Evolutionary conservation across 2,329 filamentous ascomycete genomes (phyloP).

Genomic region (Orbilia javanica): DNA sequence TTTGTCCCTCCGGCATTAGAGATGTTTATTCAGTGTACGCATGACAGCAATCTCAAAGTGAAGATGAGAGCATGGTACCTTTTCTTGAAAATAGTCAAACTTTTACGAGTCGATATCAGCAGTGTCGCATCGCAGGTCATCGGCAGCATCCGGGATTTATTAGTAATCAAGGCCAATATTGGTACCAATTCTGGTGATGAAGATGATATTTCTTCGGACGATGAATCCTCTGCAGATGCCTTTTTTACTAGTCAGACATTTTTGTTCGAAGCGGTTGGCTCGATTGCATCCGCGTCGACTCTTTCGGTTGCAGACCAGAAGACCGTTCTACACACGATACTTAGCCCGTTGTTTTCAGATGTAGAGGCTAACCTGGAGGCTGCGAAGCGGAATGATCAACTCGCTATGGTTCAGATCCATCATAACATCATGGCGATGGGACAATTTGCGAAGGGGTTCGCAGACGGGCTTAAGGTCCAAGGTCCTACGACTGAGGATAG

Average conservation of each 20-base stretch:
- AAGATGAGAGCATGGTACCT: constrained; percentile 96
- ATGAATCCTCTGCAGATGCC: constrained; percentile 89
- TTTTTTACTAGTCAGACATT: constrained; percentile 92
- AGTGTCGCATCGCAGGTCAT: constrained; percentile 93
- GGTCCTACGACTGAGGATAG: constrained; percentile 70
- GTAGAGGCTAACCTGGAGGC: constrained; percentile 82
- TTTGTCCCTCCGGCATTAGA: constrained; percentile 89
- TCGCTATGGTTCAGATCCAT: constrained; percentile 88
- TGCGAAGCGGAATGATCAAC: constrained; percentile 83
- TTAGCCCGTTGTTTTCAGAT: constrained; percentile 89
- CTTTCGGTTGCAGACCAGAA: constrained; percentile 88
- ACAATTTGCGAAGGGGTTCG: constrained; percentile 90
- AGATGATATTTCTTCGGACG: constrained; percentile 94
- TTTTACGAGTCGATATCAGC: constrained; percentile 83
- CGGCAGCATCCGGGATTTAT: constrained; percentile 85
- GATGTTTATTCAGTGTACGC: constrained; percentile 89
- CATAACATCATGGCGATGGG: constrained; percentile 97
- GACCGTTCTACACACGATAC: constrained; percentile 85
- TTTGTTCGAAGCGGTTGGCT: constrained; percentile 93
- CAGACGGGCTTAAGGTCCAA: constrained; percentile 77
- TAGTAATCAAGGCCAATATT: constrained; percentile 90
- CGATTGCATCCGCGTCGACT: constrained; percentile 83
- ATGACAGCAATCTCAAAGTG: constrained; percentile 87
- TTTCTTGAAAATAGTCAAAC: constrained; percentile 91
- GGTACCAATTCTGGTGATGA: constrained; percentile 80